Evolutionary conservation across 2,329 filamentous ascomycete genomes (phyloP).

Genomic region (Sporothrix curviconia): DNA sequence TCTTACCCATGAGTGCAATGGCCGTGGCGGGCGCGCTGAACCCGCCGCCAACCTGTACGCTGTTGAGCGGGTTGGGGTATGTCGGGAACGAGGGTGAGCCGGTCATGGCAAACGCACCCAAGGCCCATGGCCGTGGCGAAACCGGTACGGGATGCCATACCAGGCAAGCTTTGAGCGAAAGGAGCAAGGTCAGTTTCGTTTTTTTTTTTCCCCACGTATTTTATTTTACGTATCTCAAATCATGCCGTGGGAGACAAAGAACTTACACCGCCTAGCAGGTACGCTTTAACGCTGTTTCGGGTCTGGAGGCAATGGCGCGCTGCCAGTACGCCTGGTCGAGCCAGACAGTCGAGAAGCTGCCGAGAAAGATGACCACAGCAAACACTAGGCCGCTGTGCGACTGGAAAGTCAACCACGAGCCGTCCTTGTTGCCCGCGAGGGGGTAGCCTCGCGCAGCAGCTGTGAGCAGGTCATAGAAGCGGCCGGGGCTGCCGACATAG

Average conservation of each 20-base stretch:
- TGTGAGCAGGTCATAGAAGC: constrained; percentile 33
- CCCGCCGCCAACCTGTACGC: constrained; percentile 28
- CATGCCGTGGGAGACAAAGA: no score
- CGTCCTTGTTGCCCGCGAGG: constrained; percentile 28
- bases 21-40: constrained; percentile 27
- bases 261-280: constrained; percentile 32
- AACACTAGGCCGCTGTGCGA: constrained; percentile 32
- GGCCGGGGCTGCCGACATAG: constrained; percentile 27
- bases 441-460: constrained; percentile 28
- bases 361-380: constrained; percentile 31
- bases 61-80: constrained; percentile 26
- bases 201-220: no score
- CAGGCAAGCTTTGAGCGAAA: constrained; percentile 25
- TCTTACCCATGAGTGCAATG: constrained; percentile 31
- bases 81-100: constrained; percentile 24
- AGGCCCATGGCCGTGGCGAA: constrained; percentile 32
- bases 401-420: constrained; percentile 33
- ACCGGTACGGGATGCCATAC: constrained; percentile 32
- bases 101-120: constrained; percentile 28
- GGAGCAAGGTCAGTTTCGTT: not conserved
- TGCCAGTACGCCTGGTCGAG: constrained; percentile 40
- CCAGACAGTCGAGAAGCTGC: constrained; percentile 32
- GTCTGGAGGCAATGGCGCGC: constrained; percentile 35
- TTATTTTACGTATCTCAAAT: no score
- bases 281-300: constrained; percentile 35